A percentile compares a stretch with the other conserved stretches of the same genome.
phyloP scores from a whole-genome alignment of 176 grass and related monocot genomes.

The Carex pumila region DNA sequence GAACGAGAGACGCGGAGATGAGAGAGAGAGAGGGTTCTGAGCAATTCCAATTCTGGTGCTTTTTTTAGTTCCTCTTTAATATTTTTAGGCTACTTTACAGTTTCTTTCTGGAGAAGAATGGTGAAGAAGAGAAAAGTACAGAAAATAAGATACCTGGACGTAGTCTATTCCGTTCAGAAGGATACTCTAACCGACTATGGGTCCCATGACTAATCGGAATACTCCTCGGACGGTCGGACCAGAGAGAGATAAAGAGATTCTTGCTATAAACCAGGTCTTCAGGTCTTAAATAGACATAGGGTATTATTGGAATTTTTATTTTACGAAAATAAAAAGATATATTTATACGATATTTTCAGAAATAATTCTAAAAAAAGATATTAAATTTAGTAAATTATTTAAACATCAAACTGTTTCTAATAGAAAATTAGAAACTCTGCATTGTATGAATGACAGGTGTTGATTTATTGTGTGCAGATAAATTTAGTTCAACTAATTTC shows the following conservation, averaged over 20 bases:
- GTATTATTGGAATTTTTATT: too few relatives aligned
- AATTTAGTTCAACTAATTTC: background rate
- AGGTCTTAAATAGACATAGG: background rate
- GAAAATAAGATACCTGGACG: background rate
- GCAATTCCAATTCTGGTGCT: background rate
- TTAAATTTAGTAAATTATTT: background rate
- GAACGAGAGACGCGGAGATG: background rate
- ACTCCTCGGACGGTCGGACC: background rate
- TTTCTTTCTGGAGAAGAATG: conserved; percentile 19
- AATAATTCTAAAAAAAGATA: background rate
- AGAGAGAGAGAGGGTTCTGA: background rate
- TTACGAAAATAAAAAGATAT: too few relatives aligned
- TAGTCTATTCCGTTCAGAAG: background rate
- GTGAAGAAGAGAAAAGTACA: background rate
- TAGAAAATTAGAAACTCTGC: background rate
- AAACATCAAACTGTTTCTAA: background rate
- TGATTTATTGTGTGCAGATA: background rate
- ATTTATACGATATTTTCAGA: too few relatives aligned
- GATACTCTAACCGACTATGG: background rate
- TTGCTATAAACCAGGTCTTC: background rate
- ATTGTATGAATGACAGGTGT: background rate
- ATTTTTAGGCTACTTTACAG: background rate
- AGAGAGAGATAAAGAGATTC: background rate
- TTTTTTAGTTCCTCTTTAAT: background rate
- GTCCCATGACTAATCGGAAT: background rate